A percentile compares a stretch with the other conserved stretches of the same genome.
phyloP scores from a whole-genome alignment of 2,329 filamentous ascomycete genomes.

The Cladosporium colombiae region DNA sequence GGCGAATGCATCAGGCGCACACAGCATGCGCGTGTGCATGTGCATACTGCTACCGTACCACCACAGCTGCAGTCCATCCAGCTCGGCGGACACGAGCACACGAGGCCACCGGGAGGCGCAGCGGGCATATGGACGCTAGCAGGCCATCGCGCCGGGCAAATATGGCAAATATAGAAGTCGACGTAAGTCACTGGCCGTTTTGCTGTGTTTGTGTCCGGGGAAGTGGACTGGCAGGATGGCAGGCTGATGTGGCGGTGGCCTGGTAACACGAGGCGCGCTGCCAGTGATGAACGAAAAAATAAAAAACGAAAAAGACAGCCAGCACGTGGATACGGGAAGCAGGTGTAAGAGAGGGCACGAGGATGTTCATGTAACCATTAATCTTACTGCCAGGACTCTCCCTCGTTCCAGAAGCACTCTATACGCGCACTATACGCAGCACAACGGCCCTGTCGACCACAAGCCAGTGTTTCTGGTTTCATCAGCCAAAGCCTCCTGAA shows the following conservation, averaged over 20 bases:
- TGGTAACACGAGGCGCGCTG: neutral
- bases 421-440: neutral
- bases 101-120: conserved; percentile 5
- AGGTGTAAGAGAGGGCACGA: neutral
- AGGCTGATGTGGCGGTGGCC: neutral
- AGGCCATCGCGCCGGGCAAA: neutral
- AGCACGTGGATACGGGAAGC: neutral
- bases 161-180: conserved; percentile 1
- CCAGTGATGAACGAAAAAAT: neutral
- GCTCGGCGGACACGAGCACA: neutral
- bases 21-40: neutral
- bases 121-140: conserved; percentile 1
- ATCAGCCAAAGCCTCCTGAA: neutral
- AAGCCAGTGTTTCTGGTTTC: neutral
- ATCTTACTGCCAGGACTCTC: neutral
- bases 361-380: neutral
- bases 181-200: neutral
- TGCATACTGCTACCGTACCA: neutral
- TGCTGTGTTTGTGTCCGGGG: neutral
- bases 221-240: conserved; percentile 1
- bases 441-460: conserved; percentile 5
- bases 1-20: neutral
- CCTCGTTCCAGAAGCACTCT: conserved; percentile 5
- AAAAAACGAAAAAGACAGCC: neutral
- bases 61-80: neutral